A percentile compares a stretch with the other conserved stretches of the same genome.
phyloP scores from a whole-genome alignment of 225 moss, liverwort and hornwort species.

The Polytrichum formosum region DNA sequence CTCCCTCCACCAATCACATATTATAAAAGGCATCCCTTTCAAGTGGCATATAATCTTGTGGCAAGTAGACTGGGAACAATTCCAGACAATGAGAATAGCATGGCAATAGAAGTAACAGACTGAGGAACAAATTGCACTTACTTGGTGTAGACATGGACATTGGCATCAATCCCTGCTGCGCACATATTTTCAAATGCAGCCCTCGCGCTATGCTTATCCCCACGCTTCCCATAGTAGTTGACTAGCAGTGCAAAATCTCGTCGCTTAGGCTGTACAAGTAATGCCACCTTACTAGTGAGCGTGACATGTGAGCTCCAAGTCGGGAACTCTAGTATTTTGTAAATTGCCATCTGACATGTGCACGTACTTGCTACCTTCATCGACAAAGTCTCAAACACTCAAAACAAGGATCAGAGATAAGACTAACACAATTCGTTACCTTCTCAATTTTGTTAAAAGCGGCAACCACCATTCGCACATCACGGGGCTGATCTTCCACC shows the following conservation, averaged over 20 bases:
- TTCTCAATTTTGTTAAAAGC: conserved; percentile 62
- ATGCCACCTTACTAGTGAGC: neutral
- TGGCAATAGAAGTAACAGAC: no score
- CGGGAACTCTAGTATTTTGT: neutral
- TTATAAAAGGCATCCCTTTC: conserved; percentile 5
- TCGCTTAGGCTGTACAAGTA: conserved; percentile 52
- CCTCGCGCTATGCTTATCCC: conserved; percentile 74
- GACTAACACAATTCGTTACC: conserved; percentile 21
- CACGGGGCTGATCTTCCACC: conserved; percentile 39
- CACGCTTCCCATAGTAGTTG: conserved; percentile 69
- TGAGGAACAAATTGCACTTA: conserved; percentile 12
- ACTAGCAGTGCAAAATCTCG: conserved; percentile 69
- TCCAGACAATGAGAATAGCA: no score
- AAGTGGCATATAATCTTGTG: neutral
- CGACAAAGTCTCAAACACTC: neutral
- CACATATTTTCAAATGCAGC: conserved; percentile 76
- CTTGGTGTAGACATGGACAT: conserved; percentile 78
- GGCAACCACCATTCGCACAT: conserved; percentile 35
- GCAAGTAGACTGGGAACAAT: no score
- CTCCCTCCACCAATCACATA: conserved; percentile 3
- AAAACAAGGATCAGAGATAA: no score
- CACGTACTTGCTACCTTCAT: neutral
- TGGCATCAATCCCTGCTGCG: conserved; percentile 65
- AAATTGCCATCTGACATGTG: no score
- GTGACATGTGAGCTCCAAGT: neutral